Conservation (phyloP, 495 filamentous ascomycete genomes). For the Corynascus novoguineensis region DNA sequence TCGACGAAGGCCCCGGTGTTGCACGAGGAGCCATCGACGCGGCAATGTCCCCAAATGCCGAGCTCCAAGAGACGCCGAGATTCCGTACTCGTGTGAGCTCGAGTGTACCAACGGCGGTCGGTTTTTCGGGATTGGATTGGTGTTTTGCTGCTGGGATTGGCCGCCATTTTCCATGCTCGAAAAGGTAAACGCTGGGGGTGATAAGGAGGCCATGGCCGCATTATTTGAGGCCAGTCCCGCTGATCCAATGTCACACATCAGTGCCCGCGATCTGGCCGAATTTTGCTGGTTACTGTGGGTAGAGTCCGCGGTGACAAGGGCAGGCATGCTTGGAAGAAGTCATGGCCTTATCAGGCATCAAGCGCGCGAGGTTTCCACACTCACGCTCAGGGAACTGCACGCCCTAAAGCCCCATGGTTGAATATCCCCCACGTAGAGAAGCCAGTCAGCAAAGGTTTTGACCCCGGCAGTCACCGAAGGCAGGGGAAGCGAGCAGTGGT, state of each 20-base stretch:
- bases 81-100: not conserved
- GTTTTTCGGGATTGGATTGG: not conserved
- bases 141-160: not conserved
- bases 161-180: slow-evolving; percentile 3
- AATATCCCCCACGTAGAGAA: no score
- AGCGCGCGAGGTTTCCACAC: not conserved
- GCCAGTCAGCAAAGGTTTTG: no score
- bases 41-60: no score
- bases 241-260: slow-evolving; percentile 23
- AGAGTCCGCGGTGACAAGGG: not conserved
- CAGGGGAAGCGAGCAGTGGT: no score
- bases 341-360: slow-evolving; percentile 4
- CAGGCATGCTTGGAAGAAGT: not conserved
- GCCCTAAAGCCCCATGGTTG: no score
- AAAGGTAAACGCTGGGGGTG: slow-evolving; percentile 19
- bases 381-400: no score
- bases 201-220: slow-evolving; percentile 25
- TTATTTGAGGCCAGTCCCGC: slow-evolving; percentile 24
- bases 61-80: no score
- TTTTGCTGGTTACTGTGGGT: not conserved
- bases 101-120: not conserved
- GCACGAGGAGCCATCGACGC: not conserved
- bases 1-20: not conserved
- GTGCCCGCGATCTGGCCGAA: slow-evolving; percentile 20
- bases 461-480: no score